These are phyloP conservation scores for Nasturtium officinale DNA, from an alignment of 345 rosid genomes.

Conservation along the genomic window DNA sequence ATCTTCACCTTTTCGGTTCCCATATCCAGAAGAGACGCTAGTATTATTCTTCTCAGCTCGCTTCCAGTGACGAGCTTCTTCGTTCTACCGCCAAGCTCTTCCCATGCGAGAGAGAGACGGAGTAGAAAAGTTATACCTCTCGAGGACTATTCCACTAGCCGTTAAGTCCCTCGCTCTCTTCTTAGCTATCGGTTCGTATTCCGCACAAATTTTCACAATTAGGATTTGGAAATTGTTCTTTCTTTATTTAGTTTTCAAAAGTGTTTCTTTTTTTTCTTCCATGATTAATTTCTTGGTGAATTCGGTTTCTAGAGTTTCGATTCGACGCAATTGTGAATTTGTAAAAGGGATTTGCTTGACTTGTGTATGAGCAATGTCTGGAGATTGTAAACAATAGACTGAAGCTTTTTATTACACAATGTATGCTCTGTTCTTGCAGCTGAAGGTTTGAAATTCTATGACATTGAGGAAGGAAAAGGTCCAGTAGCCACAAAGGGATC, in stretches of 20 bases:
- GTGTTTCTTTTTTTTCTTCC: background rate
- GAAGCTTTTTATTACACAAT: constrained; percentile 5
- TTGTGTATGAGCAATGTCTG: constrained; percentile 9
- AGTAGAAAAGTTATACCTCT: constrained; percentile 67
- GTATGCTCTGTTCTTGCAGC: constrained; percentile 50
- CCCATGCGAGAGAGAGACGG: constrained; percentile 86
- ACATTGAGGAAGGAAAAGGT: constrained; percentile 82
- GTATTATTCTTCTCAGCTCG: constrained; percentile 49
- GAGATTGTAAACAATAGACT: constrained; percentile 17
- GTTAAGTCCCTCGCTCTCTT: constrained; percentile 49
- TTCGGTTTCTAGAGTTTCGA: background rate
- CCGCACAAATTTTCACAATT: constrained; percentile 5
- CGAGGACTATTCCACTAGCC: constrained; percentile 64
- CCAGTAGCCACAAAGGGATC: constrained; percentile 72
- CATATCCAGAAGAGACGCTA: constrained; percentile 61
- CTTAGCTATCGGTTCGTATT: constrained; percentile 42
- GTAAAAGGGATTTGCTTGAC: constrained; percentile 1
- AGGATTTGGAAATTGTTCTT: background rate
- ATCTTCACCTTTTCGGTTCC: constrained; percentile 44
- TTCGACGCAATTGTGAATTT: background rate
- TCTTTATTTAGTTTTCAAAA: background rate
- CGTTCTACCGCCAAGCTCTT: constrained; percentile 49
- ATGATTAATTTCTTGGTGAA: background rate
- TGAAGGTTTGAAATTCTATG: constrained; percentile 82
- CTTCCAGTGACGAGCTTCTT: constrained; percentile 51